Percentiles rank a stretch among this genome's conserved stretches.
These are phyloP conservation scores for Aureoboletus auriporus DNA, from an alignment of 768 basidiomycete genomes.

Conservation along the genomic window DNA sequence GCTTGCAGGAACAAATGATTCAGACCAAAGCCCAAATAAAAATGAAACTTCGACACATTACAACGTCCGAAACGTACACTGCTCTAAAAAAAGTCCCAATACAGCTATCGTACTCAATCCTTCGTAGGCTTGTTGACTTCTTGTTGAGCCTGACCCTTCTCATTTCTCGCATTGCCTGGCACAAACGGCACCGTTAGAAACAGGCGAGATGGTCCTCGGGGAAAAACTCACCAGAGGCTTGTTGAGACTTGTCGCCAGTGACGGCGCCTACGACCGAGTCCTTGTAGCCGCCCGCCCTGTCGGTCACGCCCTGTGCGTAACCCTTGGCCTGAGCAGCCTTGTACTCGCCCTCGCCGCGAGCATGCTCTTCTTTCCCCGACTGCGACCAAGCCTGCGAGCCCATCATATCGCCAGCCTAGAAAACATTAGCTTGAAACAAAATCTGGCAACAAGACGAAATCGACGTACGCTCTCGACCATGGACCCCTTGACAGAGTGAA, in stretches of 20 bases:
- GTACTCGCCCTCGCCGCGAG: slow-evolving; percentile 43
- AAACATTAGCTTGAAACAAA: background rate
- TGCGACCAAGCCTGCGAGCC: slow-evolving; percentile 41
- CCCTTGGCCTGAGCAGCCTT: slow-evolving; percentile 46
- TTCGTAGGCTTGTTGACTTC: slow-evolving; percentile 40
- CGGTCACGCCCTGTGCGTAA: slow-evolving; percentile 45
- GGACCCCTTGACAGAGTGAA: slow-evolving; percentile 37
- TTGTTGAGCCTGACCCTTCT: slow-evolving; percentile 55
- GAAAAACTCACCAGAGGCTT: slow-evolving; percentile 38
- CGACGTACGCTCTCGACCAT: slow-evolving; percentile 29
- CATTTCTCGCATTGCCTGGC: slow-evolving; percentile 48
- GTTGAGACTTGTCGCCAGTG: slow-evolving; percentile 51
- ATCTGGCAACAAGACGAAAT: background rate
- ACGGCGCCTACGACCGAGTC: slow-evolving; percentile 53
- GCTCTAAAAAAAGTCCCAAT: background rate
- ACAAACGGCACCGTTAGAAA: background rate
- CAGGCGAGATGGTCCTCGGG: too few species aligned
- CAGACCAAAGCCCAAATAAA: background rate
- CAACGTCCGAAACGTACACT: background rate
- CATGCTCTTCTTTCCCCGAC: slow-evolving; percentile 49
- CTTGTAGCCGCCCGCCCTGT: slow-evolving; percentile 46
- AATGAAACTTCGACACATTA: background rate
- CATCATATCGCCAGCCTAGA: slow-evolving; percentile 39
- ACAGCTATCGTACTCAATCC: background rate
- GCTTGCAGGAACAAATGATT: background rate